Conservation (phyloP, 2,329 filamentous ascomycete species). For the Tolypocladium pustulatum region DNA sequence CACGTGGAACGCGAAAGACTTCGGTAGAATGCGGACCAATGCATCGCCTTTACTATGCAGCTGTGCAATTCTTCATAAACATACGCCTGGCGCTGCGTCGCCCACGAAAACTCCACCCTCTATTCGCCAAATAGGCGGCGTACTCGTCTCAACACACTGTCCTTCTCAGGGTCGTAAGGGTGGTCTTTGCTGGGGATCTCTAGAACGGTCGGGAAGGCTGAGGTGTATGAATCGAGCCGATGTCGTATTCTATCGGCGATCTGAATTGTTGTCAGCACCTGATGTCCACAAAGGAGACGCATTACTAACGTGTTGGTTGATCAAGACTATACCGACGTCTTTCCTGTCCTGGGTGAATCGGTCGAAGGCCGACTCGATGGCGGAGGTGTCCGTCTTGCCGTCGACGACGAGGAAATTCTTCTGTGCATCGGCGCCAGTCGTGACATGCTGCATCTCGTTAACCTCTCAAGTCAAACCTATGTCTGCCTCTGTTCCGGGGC, state of each 20-base stretch:
- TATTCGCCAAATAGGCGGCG: constrained; percentile 58
- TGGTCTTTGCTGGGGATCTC: constrained; percentile 99
- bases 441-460: constrained; percentile 63
- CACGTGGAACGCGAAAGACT: not conserved
- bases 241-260: constrained; percentile 89
- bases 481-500: not conserved
- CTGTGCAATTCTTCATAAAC: not conserved
- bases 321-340: constrained; percentile 91
- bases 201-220: constrained; percentile 89
- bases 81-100: not conserved
- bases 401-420: constrained; percentile 99
- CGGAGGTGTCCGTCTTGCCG: constrained; percentile 75
- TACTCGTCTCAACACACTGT: constrained; percentile 89
- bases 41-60: not conserved
- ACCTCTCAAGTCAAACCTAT: not conserved
- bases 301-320: constrained; percentile 83
- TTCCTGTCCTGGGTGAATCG: constrained; percentile 82
- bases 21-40: not conserved
- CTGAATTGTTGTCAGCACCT: constrained; percentile 37
- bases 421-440: constrained; percentile 74
- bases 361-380: constrained; percentile 86
- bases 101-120: not conserved
- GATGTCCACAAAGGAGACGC: not conserved
- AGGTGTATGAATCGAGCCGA: constrained; percentile 81
- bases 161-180: constrained; percentile 97